Conservation (phyloP, 441 rosid species). For the Oxalis stricta region DNA sequence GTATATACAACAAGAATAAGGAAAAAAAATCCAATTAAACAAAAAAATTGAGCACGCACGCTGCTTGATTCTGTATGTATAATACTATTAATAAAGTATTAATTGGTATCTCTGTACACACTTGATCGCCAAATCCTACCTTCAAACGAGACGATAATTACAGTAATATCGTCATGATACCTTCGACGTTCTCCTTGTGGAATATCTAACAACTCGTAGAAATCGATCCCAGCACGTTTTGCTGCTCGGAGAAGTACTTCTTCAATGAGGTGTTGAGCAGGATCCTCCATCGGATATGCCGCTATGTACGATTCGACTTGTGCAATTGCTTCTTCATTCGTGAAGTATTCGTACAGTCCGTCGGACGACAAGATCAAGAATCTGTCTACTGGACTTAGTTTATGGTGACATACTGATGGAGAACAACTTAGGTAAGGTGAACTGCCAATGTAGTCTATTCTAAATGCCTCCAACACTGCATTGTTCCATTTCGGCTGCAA, state of each 20-base stretch:
- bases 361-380: slow-evolving; percentile 77
- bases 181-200: slow-evolving; percentile 93
- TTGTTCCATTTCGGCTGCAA: slow-evolving; percentile 87
- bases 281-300: slow-evolving; percentile 87
- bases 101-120: slow-evolving; percentile 26
- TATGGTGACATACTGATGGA: slow-evolving; percentile 77
- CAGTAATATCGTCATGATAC: slow-evolving; percentile 83
- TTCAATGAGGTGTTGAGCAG: slow-evolving; percentile 88
- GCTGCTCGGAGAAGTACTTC: slow-evolving; percentile 88
- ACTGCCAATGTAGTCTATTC: slow-evolving; percentile 71
- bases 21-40: too few relatives aligned
- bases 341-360: slow-evolving; percentile 84
- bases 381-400: slow-evolving; percentile 57
- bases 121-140: slow-evolving; percentile 97
- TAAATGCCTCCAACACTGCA: slow-evolving; percentile 79
- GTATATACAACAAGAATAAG: too few relatives aligned
- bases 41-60: too few relatives aligned
- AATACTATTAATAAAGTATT: too few relatives aligned
- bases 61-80: too few relatives aligned
- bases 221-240: slow-evolving; percentile 93
- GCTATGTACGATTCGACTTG: slow-evolving; percentile 72
- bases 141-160: slow-evolving; percentile 82
- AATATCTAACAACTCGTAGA: slow-evolving; percentile 79
- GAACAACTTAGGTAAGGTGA: slow-evolving; percentile 65
- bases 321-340: slow-evolving; percentile 78